Percentiles rank a stretch among this genome's conserved stretches.
phyloP scores from a whole-genome alignment of 805 yeast species.

The Candida mattraensis region DNA sequence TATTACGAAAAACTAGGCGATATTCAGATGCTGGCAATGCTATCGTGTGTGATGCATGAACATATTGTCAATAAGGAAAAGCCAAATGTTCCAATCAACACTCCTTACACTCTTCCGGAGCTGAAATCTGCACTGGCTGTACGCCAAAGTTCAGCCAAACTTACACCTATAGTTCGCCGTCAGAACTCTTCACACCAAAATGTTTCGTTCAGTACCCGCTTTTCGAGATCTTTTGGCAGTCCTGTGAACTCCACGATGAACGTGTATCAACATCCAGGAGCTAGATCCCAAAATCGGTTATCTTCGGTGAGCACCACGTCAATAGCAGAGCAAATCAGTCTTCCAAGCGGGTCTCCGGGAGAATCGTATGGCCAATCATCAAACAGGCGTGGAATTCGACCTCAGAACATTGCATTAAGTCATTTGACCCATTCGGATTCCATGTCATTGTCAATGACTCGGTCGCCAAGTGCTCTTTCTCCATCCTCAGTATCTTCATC shows the following conservation, averaged over 20 bases:
- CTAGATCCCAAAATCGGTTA: conserved; percentile 13
- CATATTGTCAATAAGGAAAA: conserved; percentile 30
- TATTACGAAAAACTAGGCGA: conserved; percentile 67
- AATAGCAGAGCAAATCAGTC: conserved; percentile 23
- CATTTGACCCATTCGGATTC: conserved; percentile 10
- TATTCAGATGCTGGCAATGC: conserved; percentile 87
- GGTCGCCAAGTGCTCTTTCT: conserved; percentile 12
- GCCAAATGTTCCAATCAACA: conserved; percentile 43
- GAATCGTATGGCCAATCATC: conserved; percentile 26
- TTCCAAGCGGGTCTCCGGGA: conserved; percentile 29
- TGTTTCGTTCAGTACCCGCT: conserved; percentile 20
- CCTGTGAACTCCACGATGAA: conserved; percentile 10
- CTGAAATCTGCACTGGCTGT: background rate
- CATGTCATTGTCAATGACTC: conserved; percentile 7
- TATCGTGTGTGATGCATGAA: conserved; percentile 68
- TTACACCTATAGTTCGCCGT: conserved; percentile 2
- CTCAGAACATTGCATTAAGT: conserved; percentile 10
- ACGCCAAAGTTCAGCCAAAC: conserved; percentile 1
- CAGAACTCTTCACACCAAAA: conserved; percentile 4
- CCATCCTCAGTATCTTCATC: conserved; percentile 19
- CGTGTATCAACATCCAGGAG: conserved; percentile 5
- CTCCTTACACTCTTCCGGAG: conserved; percentile 37
- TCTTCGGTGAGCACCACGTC: conserved; percentile 30
- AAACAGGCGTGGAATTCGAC: conserved; percentile 31
- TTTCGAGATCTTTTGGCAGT: conserved; percentile 17